phyloP scores from a whole-genome alignment of 2,329 filamentous ascomycete species.

The Ramularia collo-cygni region DNA sequence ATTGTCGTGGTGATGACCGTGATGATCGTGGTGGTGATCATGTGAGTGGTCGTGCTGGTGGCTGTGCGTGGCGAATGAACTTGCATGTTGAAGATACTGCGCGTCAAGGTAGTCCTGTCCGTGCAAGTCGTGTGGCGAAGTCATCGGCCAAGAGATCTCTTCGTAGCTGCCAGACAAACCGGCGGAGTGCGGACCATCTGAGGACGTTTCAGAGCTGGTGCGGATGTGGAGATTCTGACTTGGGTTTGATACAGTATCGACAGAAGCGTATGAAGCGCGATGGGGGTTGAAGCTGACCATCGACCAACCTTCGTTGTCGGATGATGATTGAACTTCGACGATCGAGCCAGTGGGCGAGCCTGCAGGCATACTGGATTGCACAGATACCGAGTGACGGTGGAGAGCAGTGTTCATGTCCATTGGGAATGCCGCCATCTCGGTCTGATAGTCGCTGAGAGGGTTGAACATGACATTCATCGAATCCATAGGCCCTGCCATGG shows the following conservation, averaged over 20 bases:
- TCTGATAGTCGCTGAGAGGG: conserved; percentile 62
- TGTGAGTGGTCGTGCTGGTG: conserved; percentile 12
- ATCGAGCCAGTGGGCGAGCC: conserved; percentile 73
- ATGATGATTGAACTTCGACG: conserved; percentile 79
- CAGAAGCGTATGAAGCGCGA: conserved; percentile 60
- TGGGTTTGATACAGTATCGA: conserved; percentile 76
- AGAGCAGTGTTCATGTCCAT: conserved; percentile 39
- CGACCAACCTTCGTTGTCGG: conserved; percentile 77
- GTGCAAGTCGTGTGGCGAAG: conserved; percentile 72
- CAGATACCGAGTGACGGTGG: conserved; percentile 35
- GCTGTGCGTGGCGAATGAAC: conserved; percentile 16
- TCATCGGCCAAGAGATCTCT: conserved; percentile 68
- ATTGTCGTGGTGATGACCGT: conserved; percentile 17
- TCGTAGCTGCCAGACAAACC: conserved; percentile 70
- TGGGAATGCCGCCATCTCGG: conserved; percentile 49
- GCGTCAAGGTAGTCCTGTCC: conserved; percentile 56
- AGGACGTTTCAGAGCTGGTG: conserved; percentile 77
- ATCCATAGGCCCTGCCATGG: conserved; percentile 37
- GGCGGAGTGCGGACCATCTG: conserved; percentile 52
- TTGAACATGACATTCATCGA: conserved; percentile 38
- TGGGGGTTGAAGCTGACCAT: conserved; percentile 57
- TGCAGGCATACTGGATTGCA: conserved; percentile 36
- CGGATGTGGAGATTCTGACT: conserved; percentile 83
- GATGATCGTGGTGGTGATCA: conserved; percentile 20
- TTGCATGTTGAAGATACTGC: conserved; percentile 41